Conservation (phyloP, 2,329 filamentous ascomycete genomes). For the Beauveria sp. region DNA sequence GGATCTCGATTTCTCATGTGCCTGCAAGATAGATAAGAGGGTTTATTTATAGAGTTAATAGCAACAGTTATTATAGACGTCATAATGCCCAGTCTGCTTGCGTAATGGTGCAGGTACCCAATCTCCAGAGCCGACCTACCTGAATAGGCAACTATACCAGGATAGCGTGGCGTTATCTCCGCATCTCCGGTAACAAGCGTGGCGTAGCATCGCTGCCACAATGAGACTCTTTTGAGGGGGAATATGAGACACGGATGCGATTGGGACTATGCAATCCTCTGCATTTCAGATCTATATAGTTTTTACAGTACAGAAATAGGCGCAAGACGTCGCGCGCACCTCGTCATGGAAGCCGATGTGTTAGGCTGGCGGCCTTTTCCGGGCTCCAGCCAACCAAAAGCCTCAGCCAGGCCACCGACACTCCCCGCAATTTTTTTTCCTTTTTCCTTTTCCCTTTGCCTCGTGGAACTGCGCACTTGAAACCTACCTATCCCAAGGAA, state of each 20-base stretch:
- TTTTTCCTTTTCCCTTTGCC: background rate
- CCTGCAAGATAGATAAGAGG: slow-evolving; percentile 34
- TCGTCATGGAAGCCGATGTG: background rate
- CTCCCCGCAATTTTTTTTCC: slow-evolving; percentile 8
- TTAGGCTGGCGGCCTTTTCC: background rate
- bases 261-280: no score
- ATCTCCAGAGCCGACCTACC: background rate
- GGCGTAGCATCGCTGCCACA: background rate
- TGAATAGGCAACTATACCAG: background rate
- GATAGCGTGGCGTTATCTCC: background rate
- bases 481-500: background rate
- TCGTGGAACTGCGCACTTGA: background rate
- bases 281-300: background rate
- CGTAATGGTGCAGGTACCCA: background rate
- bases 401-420: background rate
- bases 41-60: background rate
- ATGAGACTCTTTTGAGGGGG: background rate
- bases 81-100: background rate
- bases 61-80: background rate
- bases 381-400: slow-evolving; percentile 6
- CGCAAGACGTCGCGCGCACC: background rate
- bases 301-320: background rate
- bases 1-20: slow-evolving; percentile 71
- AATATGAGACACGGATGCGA: no score
- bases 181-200: background rate